Evolutionary conservation across 2,329 filamentous ascomycete genomes (phyloP), one percentile per base, ranked within the genome.

Genomic region (Akanthomyces lecanii): DNA sequence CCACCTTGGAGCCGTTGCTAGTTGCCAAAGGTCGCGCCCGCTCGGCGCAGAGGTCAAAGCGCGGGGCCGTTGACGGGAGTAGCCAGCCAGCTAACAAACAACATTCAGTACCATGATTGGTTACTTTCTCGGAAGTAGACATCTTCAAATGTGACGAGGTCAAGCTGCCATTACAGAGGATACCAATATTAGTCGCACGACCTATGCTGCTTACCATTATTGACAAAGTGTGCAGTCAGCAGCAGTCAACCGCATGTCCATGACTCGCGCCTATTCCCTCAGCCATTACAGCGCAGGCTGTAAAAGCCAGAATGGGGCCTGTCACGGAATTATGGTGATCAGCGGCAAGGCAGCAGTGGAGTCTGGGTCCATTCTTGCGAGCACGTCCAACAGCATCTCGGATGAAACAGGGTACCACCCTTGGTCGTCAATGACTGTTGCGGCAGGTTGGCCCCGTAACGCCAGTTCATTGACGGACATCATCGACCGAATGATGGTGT

Each of bases 361-460:
- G 53, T 30, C 18, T 18, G 6, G 25, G 53, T 18, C n/a, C 40
- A 33, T 56, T 53, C 51, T 45, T 56, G 25, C 40, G 12, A 56
- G 51, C 33, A 38, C 33, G 33, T n/a, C 21, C 52, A 44, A 38
- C 40, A 44, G 25, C 40, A 56, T 56, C 53, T 56, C 53, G 53
- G 53, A 56, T 28, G 53, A 56, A 56, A 45, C 53, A 56, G 53
- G 53, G 53, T 30, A 56, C 53, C 53, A 56, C 53, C 53, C 53
- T 56, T 54, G 52, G 36, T 36, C 52, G 36, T 54, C 52, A 54
- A 25, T 54, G 52, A 42, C 36, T 18, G 21, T n/a, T 40, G 36
- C 14, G 23, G 52, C 21, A 40, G 36, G 52, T 23, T 54, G 52
- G 52, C 36, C 36, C 52, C 36, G 51, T 53, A 40, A 40, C 51